A percentile compares a stretch with the other conserved stretches of the same genome.
phyloP scores from a whole-genome alignment of 371 early-diverging fungal genomes.

The Mucor indicus region DNA sequence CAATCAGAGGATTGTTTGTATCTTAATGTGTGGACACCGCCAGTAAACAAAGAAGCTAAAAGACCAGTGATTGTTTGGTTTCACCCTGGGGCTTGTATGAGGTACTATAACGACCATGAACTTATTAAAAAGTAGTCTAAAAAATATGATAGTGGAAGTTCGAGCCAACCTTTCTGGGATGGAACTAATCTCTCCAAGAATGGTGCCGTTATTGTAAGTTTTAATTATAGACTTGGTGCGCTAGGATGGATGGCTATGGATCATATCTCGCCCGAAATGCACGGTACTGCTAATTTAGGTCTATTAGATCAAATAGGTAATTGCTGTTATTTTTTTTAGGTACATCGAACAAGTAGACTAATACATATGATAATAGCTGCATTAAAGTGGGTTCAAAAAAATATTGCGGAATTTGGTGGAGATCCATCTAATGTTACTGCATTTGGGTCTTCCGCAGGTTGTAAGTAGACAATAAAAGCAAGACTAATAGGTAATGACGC shows the following conservation, averaged over 20 bases:
- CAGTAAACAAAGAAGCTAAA: conserved; percentile 6
- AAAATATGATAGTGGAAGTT: conserved; percentile 21
- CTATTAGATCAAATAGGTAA: conserved; percentile 37
- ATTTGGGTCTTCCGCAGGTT: conserved; percentile 40
- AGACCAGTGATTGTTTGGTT: conserved; percentile 36
- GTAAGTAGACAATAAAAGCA: too few species aligned
- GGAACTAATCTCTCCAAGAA: conserved; percentile 34
- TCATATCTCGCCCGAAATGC: conserved; percentile 23
- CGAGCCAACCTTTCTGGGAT: conserved; percentile 35
- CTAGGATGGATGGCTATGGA: conserved; percentile 33
- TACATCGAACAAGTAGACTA: not conserved
- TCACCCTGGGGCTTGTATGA: conserved; percentile 36
- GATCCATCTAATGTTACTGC: conserved; percentile 32
- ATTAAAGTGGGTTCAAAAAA: conserved; percentile 29
- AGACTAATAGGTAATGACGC: too few species aligned
- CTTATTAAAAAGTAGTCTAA: not conserved
- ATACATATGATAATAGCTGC: conserved; percentile 11
- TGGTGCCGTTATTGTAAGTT: conserved; percentile 31
- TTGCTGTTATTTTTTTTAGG: not conserved
- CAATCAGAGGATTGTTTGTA: conserved; percentile 42
- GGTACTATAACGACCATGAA: conserved; percentile 10
- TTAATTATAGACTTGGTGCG: conserved; percentile 38
- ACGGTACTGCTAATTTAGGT: conserved; percentile 27
- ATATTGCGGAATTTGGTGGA: conserved; percentile 29
- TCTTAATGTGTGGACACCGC: conserved; percentile 32